A percentile compares a stretch with the other conserved stretches of the same genome.
phyloP scores from a whole-genome alignment of 805 yeast genomes.

The Saccharomycopsis amapae region DNA sequence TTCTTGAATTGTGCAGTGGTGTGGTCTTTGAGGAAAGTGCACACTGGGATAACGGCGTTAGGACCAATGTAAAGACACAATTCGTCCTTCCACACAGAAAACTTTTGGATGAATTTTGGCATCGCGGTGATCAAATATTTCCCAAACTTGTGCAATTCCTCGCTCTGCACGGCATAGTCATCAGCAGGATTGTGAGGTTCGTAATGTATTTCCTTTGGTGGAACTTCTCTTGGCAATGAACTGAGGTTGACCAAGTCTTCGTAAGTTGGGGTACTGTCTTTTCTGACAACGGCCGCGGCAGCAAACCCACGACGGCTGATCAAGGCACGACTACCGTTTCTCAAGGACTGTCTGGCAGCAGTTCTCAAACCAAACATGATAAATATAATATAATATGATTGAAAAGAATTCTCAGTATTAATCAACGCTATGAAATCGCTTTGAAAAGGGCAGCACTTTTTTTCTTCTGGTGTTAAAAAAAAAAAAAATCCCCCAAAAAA shows the following conservation, averaged over 20 bases:
- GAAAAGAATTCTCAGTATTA: no score
- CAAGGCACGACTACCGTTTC: background rate
- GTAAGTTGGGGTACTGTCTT: slow-evolving; percentile 9
- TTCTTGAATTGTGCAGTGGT: slow-evolving; percentile 75
- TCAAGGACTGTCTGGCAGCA: background rate
- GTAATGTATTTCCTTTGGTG: slow-evolving; percentile 19
- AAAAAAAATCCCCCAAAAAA: no score
- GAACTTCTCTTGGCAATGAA: slow-evolving; percentile 20
- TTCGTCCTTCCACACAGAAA: slow-evolving; percentile 88
- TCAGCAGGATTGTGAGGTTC: slow-evolving; percentile 64
- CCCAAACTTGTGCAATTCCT: slow-evolving; percentile 76
- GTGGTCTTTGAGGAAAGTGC: slow-evolving; percentile 66
- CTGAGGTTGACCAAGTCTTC: slow-evolving; percentile 19
- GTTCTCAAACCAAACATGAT: background rate
- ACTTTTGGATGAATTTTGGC: slow-evolving; percentile 79
- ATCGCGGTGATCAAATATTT: slow-evolving; percentile 66
- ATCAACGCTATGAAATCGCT: no score
- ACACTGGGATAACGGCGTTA: slow-evolving; percentile 61
- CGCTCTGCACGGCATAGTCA: slow-evolving; percentile 55
- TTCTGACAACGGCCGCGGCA: background rate
- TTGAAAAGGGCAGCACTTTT: no score
- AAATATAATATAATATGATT: no score
- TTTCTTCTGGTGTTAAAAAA: no score
- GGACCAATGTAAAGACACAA: slow-evolving; percentile 72
- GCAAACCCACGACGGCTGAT: background rate